Percentiles rank a stretch among this genome's conserved stretches.
Conservation (phyloP, 306 rosid species). For the Quercus parvula region DNA sequence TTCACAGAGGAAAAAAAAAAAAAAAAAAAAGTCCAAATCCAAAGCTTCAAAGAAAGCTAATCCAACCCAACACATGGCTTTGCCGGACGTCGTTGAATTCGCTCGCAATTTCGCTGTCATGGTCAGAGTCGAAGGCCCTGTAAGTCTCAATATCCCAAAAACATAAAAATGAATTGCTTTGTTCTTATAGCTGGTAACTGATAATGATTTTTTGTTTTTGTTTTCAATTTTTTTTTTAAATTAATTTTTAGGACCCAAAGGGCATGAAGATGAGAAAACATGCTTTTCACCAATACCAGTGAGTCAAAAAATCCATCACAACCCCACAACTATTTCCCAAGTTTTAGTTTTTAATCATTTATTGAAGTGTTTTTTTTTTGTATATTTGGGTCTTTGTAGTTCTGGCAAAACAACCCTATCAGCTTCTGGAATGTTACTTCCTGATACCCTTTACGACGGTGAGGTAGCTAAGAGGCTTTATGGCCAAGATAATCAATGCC, state of each 20-base stretch:
- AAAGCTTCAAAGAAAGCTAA: background rate
- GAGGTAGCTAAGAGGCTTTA: slow-evolving; percentile 44
- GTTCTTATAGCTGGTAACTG: background rate
- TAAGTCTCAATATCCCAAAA: slow-evolving; percentile 32
- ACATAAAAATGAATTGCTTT: background rate
- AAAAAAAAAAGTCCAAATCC: background rate
- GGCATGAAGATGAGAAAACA: slow-evolving; percentile 92
- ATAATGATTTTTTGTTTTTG: background rate
- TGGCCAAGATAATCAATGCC: slow-evolving; percentile 40
- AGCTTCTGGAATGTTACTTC: slow-evolving; percentile 88
- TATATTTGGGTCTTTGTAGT: slow-evolving; percentile 42
- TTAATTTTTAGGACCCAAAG: slow-evolving; percentile 72
- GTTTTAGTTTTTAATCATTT: background rate
- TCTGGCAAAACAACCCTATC: slow-evolving; percentile 90
- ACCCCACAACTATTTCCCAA: background rate
- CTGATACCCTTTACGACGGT: slow-evolving; percentile 52
- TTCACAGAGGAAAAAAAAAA: too few species aligned
- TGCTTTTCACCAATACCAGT: slow-evolving; percentile 93
- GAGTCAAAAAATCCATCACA: slow-evolving; percentile 3
- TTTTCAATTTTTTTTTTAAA: background rate
- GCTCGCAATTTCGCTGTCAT: slow-evolving; percentile 75
- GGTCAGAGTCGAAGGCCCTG: slow-evolving; percentile 93
- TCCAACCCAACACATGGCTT: slow-evolving; percentile 42
- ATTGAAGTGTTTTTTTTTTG: slow-evolving; percentile 1
- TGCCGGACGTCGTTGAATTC: slow-evolving; percentile 50